phyloP scores from a whole-genome alignment of 2,329 filamentous ascomycete species.

The Rutstroemia sp. region DNA sequence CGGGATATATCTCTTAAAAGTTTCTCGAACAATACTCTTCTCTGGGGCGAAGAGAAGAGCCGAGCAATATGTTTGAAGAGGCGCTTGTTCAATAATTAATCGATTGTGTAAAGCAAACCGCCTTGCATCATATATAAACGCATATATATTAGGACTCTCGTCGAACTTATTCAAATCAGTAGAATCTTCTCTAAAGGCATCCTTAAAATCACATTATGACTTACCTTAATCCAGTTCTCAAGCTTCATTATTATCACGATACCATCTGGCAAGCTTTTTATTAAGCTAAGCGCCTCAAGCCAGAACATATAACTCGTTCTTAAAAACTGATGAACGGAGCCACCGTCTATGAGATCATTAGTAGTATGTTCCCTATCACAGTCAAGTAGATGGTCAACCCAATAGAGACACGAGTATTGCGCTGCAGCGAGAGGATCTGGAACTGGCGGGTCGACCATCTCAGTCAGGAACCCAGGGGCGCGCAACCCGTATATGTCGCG shows the following conservation, averaged over 20 bases:
- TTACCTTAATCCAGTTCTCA: not conserved
- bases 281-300: not conserved
- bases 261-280: not conserved
- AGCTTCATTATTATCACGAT: slow-evolving; percentile 2
- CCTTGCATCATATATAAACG: too few species aligned
- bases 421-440: too few species aligned
- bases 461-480: not conserved
- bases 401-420: too few species aligned
- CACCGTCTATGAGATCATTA: not conserved
- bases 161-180: not conserved
- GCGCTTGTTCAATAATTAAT: too few species aligned
- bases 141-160: too few species aligned
- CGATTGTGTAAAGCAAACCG: too few species aligned
- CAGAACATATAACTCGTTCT: not conserved
- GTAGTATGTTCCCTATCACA: not conserved
- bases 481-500: not conserved
- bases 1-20: too few species aligned
- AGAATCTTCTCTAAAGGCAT: not conserved
- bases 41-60: too few species aligned
- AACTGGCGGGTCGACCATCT: not conserved
- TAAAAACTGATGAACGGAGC: not conserved
- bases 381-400: too few species aligned
- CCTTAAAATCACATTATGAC: not conserved
- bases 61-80: too few species aligned
- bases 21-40: too few species aligned